These are phyloP conservation scores for Secale cereale DNA, from an alignment of 176 grass and related monocot genomes.

Conservation along the genomic window DNA sequence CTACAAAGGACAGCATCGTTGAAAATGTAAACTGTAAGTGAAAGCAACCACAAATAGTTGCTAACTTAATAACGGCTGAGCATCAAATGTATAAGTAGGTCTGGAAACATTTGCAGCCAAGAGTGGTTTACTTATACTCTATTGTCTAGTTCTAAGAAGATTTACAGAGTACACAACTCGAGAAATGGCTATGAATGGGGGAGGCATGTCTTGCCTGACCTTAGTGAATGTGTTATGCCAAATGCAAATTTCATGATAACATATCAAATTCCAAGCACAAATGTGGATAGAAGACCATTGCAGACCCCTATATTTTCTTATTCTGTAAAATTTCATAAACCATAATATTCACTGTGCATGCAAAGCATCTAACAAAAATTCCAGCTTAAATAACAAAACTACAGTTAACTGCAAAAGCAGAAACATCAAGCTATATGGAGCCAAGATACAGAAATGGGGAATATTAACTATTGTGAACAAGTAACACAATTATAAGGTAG, in stretches of 20 bases:
- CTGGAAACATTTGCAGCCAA: neutral
- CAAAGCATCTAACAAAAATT: neutral
- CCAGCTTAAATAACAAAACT: neutral
- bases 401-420: neutral
- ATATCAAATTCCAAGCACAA: neutral
- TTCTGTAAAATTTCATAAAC: neutral
- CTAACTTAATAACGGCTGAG: conserved; percentile 9
- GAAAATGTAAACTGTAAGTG: conserved; percentile 19
- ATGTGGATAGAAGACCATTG: neutral
- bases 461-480: neutral
- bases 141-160: neutral
- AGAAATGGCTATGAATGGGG: neutral
- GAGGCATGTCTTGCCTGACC: neutral
- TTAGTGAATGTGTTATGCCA: neutral
- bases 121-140: neutral
- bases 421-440: neutral
- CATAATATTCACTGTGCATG: neutral
- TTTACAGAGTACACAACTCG: neutral
- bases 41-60: conserved; percentile 1
- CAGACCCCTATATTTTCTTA: conserved; percentile 12
- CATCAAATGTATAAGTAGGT: neutral
- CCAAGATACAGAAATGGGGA: neutral
- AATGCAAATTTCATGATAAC: neutral
- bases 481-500: neutral
- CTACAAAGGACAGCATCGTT: conserved; percentile 45